phyloP scores from a whole-genome alignment of 1,284 basidiomycete species.

The Pseudozyma thailandica region DNA sequence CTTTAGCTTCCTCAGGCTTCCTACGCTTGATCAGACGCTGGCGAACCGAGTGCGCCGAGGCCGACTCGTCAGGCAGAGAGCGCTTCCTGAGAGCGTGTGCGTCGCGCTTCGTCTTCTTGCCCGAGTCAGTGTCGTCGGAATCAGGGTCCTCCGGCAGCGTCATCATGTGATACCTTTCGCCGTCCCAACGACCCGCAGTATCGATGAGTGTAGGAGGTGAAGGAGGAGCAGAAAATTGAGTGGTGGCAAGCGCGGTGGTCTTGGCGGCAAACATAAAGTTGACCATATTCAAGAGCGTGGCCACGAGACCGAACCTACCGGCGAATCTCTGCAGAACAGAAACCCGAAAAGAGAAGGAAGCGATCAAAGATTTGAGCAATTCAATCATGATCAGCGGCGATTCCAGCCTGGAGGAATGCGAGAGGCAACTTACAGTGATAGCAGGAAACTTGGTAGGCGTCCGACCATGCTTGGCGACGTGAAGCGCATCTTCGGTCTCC shows the following conservation, averaged over 20 bases:
- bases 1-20: not conserved
- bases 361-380: not conserved
- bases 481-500: conserved; percentile 16
- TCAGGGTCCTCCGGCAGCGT: conserved; percentile 17
- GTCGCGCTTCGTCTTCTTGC: not conserved
- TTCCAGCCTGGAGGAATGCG: not conserved
- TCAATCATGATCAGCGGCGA: not conserved
- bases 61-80: not conserved
- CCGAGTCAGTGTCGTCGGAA: not conserved
- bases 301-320: conserved; percentile 16
- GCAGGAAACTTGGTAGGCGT: conserved; percentile 27
- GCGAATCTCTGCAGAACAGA: conserved; percentile 10
- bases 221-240: conserved; percentile 25
- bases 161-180: conserved; percentile 6
- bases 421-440: conserved; percentile 24
- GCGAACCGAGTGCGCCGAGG: not conserved
- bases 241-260: conserved; percentile 29
- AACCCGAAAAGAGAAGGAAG: not conserved
- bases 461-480: conserved; percentile 26
- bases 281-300: conserved; percentile 25
- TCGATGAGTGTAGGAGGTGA: conserved; percentile 38
- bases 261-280: conserved; percentile 30
- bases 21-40: conserved; percentile 16
- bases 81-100: conserved; percentile 5
- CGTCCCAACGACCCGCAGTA: conserved; percentile 31